Evolutionary conservation across 805 yeast genomes (phyloP), one percentile per base, ranked within the genome.

Genomic region (Yarrowia sp.): DNA sequence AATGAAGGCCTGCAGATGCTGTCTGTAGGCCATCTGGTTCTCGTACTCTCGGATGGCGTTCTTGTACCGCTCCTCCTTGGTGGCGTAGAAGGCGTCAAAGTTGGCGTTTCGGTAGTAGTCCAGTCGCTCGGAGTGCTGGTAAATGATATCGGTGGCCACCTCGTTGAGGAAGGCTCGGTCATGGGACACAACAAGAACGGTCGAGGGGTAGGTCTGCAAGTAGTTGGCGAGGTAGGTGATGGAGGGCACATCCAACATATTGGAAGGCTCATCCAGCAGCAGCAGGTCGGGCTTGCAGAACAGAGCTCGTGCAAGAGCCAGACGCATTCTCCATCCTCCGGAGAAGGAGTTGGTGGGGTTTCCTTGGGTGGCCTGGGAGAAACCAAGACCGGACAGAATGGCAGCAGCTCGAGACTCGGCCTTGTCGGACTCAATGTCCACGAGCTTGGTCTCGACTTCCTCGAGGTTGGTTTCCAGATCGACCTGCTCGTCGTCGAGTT

Each of bases 301-400:
- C 76, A 95, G 84, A 0, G 99, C 99, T 80, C 99, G 87, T 3
- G 99, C 99, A 70, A 95, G 84, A n/a, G 98, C 91, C 71, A 95
- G 84, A 83, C 99, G 90, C 99, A 95, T 95, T 85, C 99, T 89
- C 99, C 99, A 95, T 87, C 99, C 99, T 86, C 99, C 99, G 66
- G 98, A 92, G 78, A 95, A 95, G 34, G 92, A 85, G 72, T 92
- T 94, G 7, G 98, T 92, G 39, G 97, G 88, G 71, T 83, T 83
- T 56, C 82, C 80, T 78, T 95, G 99, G 7, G 97, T 85, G 74
- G 90, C 96, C 70, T 86, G 85, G 56, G 97, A 87, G 82, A 95
- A 95, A 68, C 99, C 99, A 70, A 95, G 83, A 76, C 99, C 99
- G 71, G 79, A 90, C 71, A 95, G 81, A 70, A 95, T 94, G 12